A percentile compares a stretch with the other conserved stretches of the same genome.
Conservation (phyloP, 108 stramenopile genomes). For the Poteriospumella lacustris region DNA sequence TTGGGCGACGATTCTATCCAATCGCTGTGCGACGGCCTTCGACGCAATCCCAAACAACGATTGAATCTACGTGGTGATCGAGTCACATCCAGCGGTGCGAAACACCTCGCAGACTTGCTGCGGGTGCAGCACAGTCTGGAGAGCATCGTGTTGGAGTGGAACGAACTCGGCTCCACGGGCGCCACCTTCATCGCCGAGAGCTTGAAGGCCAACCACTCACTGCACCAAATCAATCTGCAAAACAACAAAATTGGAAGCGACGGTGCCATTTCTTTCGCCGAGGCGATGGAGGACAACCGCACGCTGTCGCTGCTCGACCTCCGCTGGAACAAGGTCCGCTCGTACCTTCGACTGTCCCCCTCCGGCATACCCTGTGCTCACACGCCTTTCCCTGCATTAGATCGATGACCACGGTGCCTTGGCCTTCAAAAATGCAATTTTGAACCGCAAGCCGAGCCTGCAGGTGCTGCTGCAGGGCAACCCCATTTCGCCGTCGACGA, state of each 20-base stretch:
- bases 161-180: slow-evolving; percentile 3
- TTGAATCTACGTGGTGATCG: too few relatives aligned
- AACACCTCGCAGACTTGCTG: too few relatives aligned
- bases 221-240: background rate
- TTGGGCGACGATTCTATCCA: too few relatives aligned
- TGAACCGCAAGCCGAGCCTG: background rate
- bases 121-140: background rate
- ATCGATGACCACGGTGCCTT: slow-evolving; percentile 13
- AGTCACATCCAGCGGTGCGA: too few relatives aligned
- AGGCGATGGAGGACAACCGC: background rate
- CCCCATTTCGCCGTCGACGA: background rate
- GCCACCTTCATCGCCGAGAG: background rate
- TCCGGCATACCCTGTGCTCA: too few relatives aligned
- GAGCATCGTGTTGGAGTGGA: slow-evolving; percentile 12
- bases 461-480: slow-evolving; percentile 14
- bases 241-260: slow-evolving; percentile 21
- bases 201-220: background rate
- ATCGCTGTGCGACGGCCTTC: too few relatives aligned
- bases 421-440: background rate
- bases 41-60: too few relatives aligned
- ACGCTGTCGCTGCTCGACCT: background rate
- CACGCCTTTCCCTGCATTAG: too few relatives aligned
- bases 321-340: slow-evolving; percentile 12
- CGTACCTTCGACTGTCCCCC: too few relatives aligned
- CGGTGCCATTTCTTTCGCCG: slow-evolving; percentile 13